Percentiles rank a stretch among this genome's conserved stretches.
Evolutionary conservation across 768 basidiomycete species (phyloP).

Genomic region (Kwoniella bestiolae): DNA sequence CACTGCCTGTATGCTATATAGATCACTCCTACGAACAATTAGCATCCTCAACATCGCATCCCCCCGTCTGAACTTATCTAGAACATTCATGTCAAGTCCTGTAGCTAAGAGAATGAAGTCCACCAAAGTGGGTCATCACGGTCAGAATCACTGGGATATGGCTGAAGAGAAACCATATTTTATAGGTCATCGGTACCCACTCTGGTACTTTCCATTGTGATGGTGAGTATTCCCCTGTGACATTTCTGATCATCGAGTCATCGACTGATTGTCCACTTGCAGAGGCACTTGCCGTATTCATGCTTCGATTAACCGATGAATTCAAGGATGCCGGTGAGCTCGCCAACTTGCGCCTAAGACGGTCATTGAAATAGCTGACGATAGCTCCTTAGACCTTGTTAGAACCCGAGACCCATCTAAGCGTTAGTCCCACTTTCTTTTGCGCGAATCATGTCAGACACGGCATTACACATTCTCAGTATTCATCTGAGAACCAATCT

Average conservation of each 20-base stretch:
- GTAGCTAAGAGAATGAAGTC: slow-evolving; percentile 52
- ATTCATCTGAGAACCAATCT: background rate
- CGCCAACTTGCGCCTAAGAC: background rate
- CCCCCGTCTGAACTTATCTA: background rate
- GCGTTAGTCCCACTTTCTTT: slow-evolving; percentile 35
- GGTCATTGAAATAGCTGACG: background rate
- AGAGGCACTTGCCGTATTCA: slow-evolving; percentile 90
- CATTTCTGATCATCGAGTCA: background rate
- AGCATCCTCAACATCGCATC: slow-evolving; percentile 2
- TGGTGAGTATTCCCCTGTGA: slow-evolving; percentile 31
- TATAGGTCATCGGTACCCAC: slow-evolving; percentile 85
- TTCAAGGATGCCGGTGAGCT: slow-evolving; percentile 75
- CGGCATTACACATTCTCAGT: background rate
- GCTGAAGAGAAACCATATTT: background rate
- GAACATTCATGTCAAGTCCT: slow-evolving; percentile 39
- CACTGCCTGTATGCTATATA: slow-evolving; percentile 4
- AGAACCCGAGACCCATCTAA: slow-evolving; percentile 54
- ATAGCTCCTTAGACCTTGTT: slow-evolving; percentile 54
- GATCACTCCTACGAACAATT: background rate
- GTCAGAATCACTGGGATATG: background rate
- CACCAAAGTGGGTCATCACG: slow-evolving; percentile 12
- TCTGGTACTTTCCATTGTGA: slow-evolving; percentile 97
- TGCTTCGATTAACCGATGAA: slow-evolving; percentile 74
- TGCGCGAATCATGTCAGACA: too few species aligned
- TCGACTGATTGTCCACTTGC: background rate